phyloP scores from a whole-genome alignment of 371 early-diverging fungal genomes.

The Circinella minor region DNA sequence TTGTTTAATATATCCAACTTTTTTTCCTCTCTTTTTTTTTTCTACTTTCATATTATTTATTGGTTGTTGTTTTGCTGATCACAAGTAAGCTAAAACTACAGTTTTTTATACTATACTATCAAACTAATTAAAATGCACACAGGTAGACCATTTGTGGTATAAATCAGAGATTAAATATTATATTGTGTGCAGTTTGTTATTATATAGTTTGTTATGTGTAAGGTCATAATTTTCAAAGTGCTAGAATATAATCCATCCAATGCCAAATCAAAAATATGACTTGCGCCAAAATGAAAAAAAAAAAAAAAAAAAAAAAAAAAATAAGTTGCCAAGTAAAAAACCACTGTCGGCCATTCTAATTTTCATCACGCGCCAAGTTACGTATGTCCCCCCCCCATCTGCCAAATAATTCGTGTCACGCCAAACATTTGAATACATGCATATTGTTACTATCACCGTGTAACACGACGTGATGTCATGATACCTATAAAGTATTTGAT shows the following conservation, averaged over 20 bases:
- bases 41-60: constrained; percentile 2
- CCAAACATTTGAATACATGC: too few species aligned
- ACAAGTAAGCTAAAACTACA: neutral
- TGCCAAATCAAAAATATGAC: neutral
- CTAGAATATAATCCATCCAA: neutral
- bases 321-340: too few species aligned
- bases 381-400: neutral
- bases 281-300: too few species aligned
- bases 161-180: neutral
- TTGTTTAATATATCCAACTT: neutral
- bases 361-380: constrained; percentile 3
- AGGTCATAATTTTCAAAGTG: neutral
- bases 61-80: neutral
- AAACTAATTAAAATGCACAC: constrained; percentile 1
- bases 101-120: constrained; percentile 4
- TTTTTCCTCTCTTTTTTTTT: constrained; percentile 2
- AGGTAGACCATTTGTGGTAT: constrained; percentile 2
- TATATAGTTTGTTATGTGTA: neutral
- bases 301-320: too few species aligned
- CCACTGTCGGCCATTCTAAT: neutral
- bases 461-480: too few species aligned
- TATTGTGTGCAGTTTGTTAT: constrained; percentile 1
- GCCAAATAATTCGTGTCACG: constrained; percentile 3
- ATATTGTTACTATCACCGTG: too few species aligned
- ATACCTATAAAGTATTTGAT: too few species aligned